A percentile compares a stretch with the other conserved stretches of the same genome.
phyloP scores from a whole-genome alignment of 768 basidiomycete species.

The Lanmaoa rubissima region DNA sequence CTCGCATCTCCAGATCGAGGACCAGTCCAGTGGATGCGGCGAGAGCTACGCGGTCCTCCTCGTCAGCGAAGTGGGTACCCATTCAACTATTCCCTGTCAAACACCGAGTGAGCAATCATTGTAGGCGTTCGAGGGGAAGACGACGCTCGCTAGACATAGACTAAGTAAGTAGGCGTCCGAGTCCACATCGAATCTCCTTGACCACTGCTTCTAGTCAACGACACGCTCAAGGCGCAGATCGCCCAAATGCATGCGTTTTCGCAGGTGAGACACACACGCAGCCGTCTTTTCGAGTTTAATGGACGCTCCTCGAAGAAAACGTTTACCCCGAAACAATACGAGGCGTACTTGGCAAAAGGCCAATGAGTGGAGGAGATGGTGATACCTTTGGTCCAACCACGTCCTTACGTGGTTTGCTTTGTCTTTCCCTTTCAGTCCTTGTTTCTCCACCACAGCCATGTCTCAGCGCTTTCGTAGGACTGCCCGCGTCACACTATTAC shows the following conservation, averaged over 20 bases:
- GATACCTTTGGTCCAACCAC: not conserved
- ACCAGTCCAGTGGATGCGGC: constrained; percentile 79
- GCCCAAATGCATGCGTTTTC: constrained; percentile 86
- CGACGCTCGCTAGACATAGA: constrained; percentile 73
- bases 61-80: constrained; percentile 64
- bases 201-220: constrained; percentile 56
- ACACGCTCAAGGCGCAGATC: constrained; percentile 70
- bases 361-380: constrained; percentile 5
- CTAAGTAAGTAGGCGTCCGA: constrained; percentile 46
- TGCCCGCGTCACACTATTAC: too few species aligned
- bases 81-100: not conserved
- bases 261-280: constrained; percentile 49
- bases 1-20: constrained; percentile 67
- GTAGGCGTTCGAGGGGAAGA: constrained; percentile 76
- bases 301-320: constrained; percentile 54
- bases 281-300: not conserved
- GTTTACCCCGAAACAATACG: constrained; percentile 66
- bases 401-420: not conserved
- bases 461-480: too few species aligned
- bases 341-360: constrained; percentile 42
- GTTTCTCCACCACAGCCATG: constrained; percentile 5
- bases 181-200: not conserved
- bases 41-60: constrained; percentile 72
- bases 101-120: not conserved
- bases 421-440: not conserved